Evolutionary conservation across 352 stramenopile genomes (phyloP).

Genomic region (Pythium apleroticum): DNA sequence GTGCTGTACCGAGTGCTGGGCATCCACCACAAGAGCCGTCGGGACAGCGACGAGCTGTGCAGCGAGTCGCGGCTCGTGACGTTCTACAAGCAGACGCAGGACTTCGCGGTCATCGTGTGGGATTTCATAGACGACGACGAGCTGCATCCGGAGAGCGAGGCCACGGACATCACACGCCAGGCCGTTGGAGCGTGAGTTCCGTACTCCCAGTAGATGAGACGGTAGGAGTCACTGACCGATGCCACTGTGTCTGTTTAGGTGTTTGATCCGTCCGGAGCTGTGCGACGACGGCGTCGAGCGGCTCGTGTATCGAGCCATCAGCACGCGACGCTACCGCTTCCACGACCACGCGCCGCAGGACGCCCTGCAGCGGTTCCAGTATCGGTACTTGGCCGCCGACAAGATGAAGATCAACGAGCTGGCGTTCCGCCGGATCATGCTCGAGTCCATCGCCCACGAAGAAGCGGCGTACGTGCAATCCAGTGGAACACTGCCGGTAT

Average conservation of each 20-base stretch:
- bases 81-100: slow-evolving; percentile 30
- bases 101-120: slow-evolving; percentile 38
- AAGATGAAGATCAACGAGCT: slow-evolving; percentile 8
- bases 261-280: slow-evolving; percentile 7
- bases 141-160: slow-evolving; percentile 27
- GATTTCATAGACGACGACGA: slow-evolving; percentile 41
- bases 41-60: slow-evolving; percentile 20
- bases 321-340: slow-evolving; percentile 17
- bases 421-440: not conserved
- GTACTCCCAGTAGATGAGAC: not conserved
- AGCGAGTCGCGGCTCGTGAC: slow-evolving; percentile 29
- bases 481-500: not conserved
- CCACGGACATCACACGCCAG: slow-evolving; percentile 34
- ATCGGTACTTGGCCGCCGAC: not conserved
- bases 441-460: not conserved
- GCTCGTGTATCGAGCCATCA: slow-evolving; percentile 12
- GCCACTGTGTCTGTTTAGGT: not conserved
- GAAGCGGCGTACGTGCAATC: not conserved
- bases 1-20: slow-evolving; percentile 31
- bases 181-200: slow-evolving; percentile 37
- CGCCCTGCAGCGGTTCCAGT: not conserved
- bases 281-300: not conserved
- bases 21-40: slow-evolving; percentile 13
- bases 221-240: not conserved
- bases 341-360: slow-evolving; percentile 5